phyloP scores from a whole-genome alignment of 176 grass and related monocot genomes.

The Guadua angustifolia region DNA sequence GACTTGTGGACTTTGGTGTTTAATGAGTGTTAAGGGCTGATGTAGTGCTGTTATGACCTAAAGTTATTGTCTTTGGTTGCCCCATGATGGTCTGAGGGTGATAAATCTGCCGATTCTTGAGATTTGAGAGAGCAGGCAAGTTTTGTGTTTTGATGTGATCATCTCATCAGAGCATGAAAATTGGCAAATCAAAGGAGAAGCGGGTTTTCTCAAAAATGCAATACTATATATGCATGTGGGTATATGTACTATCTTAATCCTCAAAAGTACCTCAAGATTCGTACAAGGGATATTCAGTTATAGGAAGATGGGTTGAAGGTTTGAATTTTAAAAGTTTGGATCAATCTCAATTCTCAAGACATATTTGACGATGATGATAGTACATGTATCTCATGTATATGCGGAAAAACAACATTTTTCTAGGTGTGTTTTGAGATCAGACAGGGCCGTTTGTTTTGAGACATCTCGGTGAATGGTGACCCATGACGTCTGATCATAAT shows the following conservation, averaged over 20 bases:
- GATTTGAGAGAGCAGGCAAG: background rate
- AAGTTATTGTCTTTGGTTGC: background rate
- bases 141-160: background rate
- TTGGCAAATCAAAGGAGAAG: background rate
- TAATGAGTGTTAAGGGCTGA: slow-evolving; percentile 17
- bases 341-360: too few relatives aligned
- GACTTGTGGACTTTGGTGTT: slow-evolving; percentile 16
- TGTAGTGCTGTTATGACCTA: slow-evolving; percentile 11
- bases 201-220: background rate
- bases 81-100: background rate
- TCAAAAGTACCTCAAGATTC: too few relatives aligned
- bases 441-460: background rate
- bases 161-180: background rate
- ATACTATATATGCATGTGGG: too few relatives aligned
- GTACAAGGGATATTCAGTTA: too few relatives aligned
- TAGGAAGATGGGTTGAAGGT: too few relatives aligned
- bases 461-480: too few relatives aligned
- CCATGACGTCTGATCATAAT: background rate
- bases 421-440: background rate
- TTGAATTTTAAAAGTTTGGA: too few relatives aligned
- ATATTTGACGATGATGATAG: too few relatives aligned
- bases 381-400: too few relatives aligned
- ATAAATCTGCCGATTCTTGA: background rate
- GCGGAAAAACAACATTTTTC: background rate
- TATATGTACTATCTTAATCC: too few relatives aligned